These are phyloP conservation scores for Didymella arachidicola DNA, from an alignment of 2,329 filamentous ascomycete species.

Conservation along the genomic window DNA sequence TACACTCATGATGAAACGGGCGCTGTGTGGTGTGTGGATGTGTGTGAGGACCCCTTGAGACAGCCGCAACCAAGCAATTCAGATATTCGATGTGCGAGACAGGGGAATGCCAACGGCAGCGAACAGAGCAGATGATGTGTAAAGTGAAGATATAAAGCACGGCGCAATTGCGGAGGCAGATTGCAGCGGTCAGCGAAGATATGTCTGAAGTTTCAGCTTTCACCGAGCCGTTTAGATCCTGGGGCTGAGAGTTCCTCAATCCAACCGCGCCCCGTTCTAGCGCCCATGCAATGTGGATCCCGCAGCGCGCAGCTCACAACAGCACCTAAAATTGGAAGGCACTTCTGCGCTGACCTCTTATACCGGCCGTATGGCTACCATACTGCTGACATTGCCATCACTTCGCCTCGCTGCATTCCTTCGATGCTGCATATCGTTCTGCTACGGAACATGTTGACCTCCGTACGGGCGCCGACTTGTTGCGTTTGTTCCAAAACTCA, in stretches of 20 bases:
- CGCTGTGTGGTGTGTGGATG: conserved; percentile 42
- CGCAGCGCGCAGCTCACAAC: conserved; percentile 3
- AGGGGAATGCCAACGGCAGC: conserved; percentile 16
- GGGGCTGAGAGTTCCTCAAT: conserved; percentile 19
- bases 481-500: conserved; percentile 13
- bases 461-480: conserved; percentile 14
- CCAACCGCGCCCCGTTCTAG: conserved; percentile 12
- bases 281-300: conserved; percentile 7
- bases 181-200: conserved; percentile 22
- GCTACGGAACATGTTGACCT: neutral
- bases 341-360: neutral
- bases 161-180: conserved; percentile 6
- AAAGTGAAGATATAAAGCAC: conserved; percentile 4
- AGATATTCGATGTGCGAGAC: conserved; percentile 15
- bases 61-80: conserved; percentile 28
- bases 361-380: conserved; percentile 8
- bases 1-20: conserved; percentile 53
- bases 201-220: conserved; percentile 23
- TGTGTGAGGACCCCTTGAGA: conserved; percentile 47
- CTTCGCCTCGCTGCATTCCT: conserved; percentile 6
- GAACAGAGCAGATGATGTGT: conserved; percentile 3
- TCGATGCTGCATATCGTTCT: conserved; percentile 1
- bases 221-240: conserved; percentile 12
- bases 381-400: neutral
- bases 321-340: conserved; percentile 20